Base-by-base conservation (phyloP, 441 rosid genomes). In the Erodium trifolium region DNA sequence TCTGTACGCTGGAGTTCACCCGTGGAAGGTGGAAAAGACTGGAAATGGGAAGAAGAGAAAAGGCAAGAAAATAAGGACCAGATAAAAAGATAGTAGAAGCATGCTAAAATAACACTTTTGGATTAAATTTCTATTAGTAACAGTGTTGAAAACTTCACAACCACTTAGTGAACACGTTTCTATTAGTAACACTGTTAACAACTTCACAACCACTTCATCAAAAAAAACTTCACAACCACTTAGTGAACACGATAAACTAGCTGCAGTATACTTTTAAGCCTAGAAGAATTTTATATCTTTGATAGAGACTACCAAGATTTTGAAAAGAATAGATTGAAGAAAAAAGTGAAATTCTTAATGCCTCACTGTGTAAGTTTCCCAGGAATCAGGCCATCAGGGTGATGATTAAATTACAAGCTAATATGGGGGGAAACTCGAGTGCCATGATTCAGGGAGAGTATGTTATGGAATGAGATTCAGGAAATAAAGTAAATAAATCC, bases 1-100 rank as follows among this genome's bases (percentile, higher is more conserved):
- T 92, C 99, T 60, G 97, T 82, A 72, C 99, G 88, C 72, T 90
- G 98, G 72, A 90, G 82, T 84, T 95, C 99, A 72, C 95, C 98
- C 14, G 81, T 80, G 55, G 99, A 86, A 68, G 98, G 80, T 63
- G 87, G 85, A 76, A 91, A 90, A 78, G 89, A 88, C 99, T 95
- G 66, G 66, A 31, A 72, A 75, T 17, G 73, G 17, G 76, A 73
- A 75, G 67, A 73, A 62, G 23, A 72, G 68, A 49, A 78, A 68
- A 55, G 23, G 66, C 16, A 63, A 29, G 23, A 68, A 8, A 63
- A 29, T 31, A 63, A 63, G 17, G 14, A 63, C 41, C 66, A 63
- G 17, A 31, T 29, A 63, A 13, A 63, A 12, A 63, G 66, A 63
- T 13, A 31, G 37, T 49, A 29, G 17, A 29, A n/a, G 66, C 66